These are phyloP conservation scores for Penicillium coprophilum DNA, from an alignment of 495 filamentous ascomycete genomes.

Conservation along the genomic window DNA sequence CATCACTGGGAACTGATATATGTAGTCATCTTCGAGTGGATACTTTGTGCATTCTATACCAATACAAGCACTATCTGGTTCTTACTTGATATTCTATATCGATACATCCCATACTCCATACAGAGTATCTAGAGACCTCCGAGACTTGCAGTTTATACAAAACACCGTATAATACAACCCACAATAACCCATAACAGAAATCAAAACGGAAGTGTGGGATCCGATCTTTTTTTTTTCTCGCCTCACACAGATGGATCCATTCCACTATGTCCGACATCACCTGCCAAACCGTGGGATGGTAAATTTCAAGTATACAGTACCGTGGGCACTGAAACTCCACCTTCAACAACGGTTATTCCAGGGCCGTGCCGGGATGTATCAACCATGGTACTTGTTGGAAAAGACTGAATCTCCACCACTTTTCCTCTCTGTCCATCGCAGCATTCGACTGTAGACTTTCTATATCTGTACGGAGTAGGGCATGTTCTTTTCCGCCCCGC, in stretches of 20 bases:
- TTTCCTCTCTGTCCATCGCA: background rate
- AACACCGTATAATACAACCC: slow-evolving; percentile 11
- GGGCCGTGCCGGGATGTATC: slow-evolving; percentile 26
- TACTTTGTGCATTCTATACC: background rate
- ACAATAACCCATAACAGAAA: background rate
- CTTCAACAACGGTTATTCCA: slow-evolving; percentile 28
- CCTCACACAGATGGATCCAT: slow-evolving; percentile 10
- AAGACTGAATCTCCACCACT: slow-evolving; percentile 2
- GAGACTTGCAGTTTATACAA: slow-evolving; percentile 20
- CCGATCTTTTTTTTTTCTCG: slow-evolving; percentile 1
- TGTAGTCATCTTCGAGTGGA: slow-evolving; percentile 4
- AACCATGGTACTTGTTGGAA: slow-evolving; percentile 23
- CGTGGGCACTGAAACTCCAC: slow-evolving; percentile 21
- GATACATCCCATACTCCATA: slow-evolving; percentile 11
- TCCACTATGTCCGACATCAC: slow-evolving; percentile 8
- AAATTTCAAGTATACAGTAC: slow-evolving; percentile 14
- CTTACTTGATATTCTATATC: slow-evolving; percentile 2
- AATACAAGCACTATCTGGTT: background rate
- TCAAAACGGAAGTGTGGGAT: slow-evolving; percentile 9
- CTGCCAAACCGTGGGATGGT: slow-evolving; percentile 11
- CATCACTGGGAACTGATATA: background rate
- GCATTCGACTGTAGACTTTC: background rate
- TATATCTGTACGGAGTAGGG: background rate
- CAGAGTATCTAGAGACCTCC: background rate
- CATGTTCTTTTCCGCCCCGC: slow-evolving; percentile 19